A percentile compares a stretch with the other conserved stretches of the same genome.
These are phyloP conservation scores for Leccinum truebloodii DNA, from an alignment of 768 basidiomycete species.

Conservation along the genomic window DNA sequence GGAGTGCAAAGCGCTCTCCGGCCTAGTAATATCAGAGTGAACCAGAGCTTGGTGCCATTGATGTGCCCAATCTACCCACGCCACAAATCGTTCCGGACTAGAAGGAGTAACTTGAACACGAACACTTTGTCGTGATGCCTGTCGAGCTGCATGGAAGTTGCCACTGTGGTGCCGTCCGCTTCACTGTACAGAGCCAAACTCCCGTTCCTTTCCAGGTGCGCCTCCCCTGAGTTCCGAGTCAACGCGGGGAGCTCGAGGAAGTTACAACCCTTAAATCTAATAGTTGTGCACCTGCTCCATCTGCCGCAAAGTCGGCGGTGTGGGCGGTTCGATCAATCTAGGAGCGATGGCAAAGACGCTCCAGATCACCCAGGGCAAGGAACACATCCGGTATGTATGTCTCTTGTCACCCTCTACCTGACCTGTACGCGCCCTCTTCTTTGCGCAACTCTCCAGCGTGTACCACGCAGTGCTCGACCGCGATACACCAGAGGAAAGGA, in stretches of 20 bases:
- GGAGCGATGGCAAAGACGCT: slow-evolving; percentile 54
- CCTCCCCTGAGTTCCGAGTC: not conserved
- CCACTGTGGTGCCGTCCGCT: slow-evolving; percentile 13
- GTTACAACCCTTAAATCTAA: not conserved
- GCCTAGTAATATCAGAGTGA: too few relatives aligned
- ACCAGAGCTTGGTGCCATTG: too few relatives aligned
- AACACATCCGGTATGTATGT: slow-evolving; percentile 47
- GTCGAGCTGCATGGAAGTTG: not conserved
- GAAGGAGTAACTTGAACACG: too few relatives aligned
- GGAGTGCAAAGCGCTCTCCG: too few relatives aligned
- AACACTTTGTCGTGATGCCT: not conserved
- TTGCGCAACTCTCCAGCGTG: slow-evolving; percentile 35
- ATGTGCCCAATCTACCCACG: too few relatives aligned
- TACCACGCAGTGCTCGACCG: slow-evolving; percentile 65
- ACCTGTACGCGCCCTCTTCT: not conserved
- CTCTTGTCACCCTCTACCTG: not conserved
- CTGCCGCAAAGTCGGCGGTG: slow-evolving; percentile 69
- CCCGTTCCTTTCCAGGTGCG: slow-evolving; percentile 63
- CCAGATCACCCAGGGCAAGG: slow-evolving; percentile 51
- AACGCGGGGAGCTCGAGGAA: too few relatives aligned
- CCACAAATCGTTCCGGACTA: too few relatives aligned
- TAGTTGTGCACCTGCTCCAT: slow-evolving; percentile 69
- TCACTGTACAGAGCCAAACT: slow-evolving; percentile 46
- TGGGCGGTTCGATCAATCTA: slow-evolving; percentile 67
- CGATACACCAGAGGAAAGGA: slow-evolving; percentile 48